Base-by-base conservation (phyloP, 2,329 filamentous ascomycete genomes). In the Penicillium sp. region DNA sequence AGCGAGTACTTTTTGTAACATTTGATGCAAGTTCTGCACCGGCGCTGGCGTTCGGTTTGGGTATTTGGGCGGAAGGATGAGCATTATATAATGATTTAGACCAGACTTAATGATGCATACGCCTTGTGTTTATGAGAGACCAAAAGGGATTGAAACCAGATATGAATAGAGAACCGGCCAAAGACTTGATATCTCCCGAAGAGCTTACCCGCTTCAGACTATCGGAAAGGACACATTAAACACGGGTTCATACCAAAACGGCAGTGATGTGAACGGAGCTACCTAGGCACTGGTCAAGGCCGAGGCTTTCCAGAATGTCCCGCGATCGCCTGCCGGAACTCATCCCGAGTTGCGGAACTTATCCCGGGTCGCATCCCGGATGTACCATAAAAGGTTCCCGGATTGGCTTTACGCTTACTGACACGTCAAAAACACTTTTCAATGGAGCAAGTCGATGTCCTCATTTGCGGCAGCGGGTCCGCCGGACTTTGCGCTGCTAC, bases 401-500 rank as follows among this genome's bases (percentile, higher is more conserved):
- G 29, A 32, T 32, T 7, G 22, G 22, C 22, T 24, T 2, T 7
- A 24, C 22, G 22, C 22, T 24, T 24, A 24, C 22, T 24, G 6
- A 24, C 22, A 24, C 22, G 7, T 12, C 10, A 10, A 7, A 21
- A 10, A 21, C 29, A n/a, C 12, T 29, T 22, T 31, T 12, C 6
- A 58, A 52, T 60, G 69, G 56, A 64, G 40, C 62, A 63, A 56
- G 50, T 61, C 53, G 77, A 82, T 56, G 78, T 84, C 15, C 64
- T 84, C 15, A 83, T 84, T 54, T 75, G 74, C 51, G 81, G 81
- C 50, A 77, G 74, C 47, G 81, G 82, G 28, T 81, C 79, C 1
- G 82, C 81, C 5, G 81, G 82, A 17, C 72, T 84, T 44, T 79
- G 76, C 56, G 78, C 80, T 6, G 80, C 77, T 10, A 71, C 77